Base-by-base conservation (phyloP, 495 filamentous ascomycete species). In the Talaromyces nanjingensis region DNA sequence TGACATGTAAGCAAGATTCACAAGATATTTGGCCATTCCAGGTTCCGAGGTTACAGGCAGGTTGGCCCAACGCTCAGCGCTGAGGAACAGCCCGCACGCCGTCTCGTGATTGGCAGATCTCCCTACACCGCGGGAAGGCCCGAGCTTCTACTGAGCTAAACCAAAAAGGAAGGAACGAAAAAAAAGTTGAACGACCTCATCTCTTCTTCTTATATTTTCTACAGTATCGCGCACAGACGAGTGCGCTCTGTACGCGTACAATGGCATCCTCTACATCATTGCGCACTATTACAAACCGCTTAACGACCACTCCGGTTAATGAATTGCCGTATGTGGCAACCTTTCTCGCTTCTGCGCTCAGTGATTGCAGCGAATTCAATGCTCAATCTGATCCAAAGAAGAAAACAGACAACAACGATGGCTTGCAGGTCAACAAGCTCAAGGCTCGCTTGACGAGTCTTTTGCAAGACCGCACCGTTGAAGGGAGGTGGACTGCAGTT, bases 371-470 rank as follows among this genome's bases (percentile, higher is more conserved):
- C 60, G 81, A 77, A 54, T 73, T 83, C 5, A 76, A 91, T 8
- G 72, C 78, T 4, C 69, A 84, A 11, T 72, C 72, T 62, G 70
- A 61, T 45, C 71, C 76, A 63, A 78, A 77, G 29, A 81, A 84
- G 49, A 68, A 74, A 64, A 86, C 84, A 68, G 82, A 87, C 0
- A 89, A 93, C 29, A 72, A 73, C 74, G 77, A 79, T 3, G 73
- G 84, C 0, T 71, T 85, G 52, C 84, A 89, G 49, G 78, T 92
- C 14, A 91, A 96, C 74, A 91, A 88, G 70, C 78, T 93, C 61
- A 89, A 87, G 70, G 92, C 89, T 22, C 86, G 90, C 60, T 77
- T 97, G 65, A 86, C 86, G 14, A 84, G 87, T 6, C 76, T 96
- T 56, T 72, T 96, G 58, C 86, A 88, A 67, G 91, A 91, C 63